Conservation (phyloP, 768 basidiomycete genomes). For the Suillus tomentosus region DNA sequence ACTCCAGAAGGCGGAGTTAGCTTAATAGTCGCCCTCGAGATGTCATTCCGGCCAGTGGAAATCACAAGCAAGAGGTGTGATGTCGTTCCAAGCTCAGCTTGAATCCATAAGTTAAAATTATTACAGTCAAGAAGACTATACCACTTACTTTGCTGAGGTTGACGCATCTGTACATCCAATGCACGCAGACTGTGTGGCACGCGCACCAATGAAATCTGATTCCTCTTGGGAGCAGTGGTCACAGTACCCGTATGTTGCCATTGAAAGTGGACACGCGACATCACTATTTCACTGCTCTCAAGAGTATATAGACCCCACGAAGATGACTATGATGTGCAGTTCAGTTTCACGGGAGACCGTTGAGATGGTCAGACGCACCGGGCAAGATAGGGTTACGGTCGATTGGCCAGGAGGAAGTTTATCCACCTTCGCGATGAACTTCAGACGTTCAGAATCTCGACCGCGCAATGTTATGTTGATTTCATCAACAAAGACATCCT, state of each 20-base stretch:
- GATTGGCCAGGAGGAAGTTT: constrained; percentile 62
- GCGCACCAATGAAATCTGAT: constrained; percentile 48
- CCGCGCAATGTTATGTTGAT: constrained; percentile 63
- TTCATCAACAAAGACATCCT: constrained; percentile 67
- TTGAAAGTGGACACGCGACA: constrained; percentile 67
- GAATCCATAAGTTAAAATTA: constrained; percentile 15
- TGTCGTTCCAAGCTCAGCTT: constrained; percentile 68
- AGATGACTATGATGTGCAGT: constrained; percentile 53
- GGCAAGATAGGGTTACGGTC: constrained; percentile 60
- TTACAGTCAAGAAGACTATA: constrained; percentile 21
- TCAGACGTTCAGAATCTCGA: constrained; percentile 61
- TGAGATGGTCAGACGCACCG: constrained; percentile 49
- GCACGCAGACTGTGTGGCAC: constrained; percentile 65
- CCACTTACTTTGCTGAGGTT: constrained; percentile 44
- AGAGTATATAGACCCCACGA: constrained; percentile 68
- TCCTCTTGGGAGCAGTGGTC: constrained; percentile 27
- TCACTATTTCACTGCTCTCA: constrained; percentile 66
- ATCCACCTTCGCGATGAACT: constrained; percentile 47
- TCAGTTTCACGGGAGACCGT: constrained; percentile 9
- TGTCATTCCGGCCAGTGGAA: constrained; percentile 68
- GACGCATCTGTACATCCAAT: constrained; percentile 62
- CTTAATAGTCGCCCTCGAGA: constrained; percentile 54
- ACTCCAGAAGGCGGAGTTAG: constrained; percentile 57
- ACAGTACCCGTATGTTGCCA: constrained; percentile 51
- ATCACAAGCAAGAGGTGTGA: constrained; percentile 56